A percentile compares a stretch with the other conserved stretches of the same genome.
These are phyloP conservation scores for Vaccinium darrowii DNA, from an alignment of 148 eudicot genomes.

Conservation along the genomic window DNA sequence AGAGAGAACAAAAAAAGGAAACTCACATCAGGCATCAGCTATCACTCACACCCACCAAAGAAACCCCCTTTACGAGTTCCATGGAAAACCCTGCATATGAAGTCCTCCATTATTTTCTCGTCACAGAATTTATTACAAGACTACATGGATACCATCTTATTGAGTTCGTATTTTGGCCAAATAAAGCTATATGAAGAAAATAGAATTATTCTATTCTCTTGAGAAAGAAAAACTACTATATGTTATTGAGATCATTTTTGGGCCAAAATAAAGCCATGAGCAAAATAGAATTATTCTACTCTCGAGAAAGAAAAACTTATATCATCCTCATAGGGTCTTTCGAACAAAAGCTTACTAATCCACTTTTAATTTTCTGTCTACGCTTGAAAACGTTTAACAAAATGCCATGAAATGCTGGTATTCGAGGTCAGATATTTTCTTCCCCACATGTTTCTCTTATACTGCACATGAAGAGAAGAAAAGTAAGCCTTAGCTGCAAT, in stretches of 20 bases:
- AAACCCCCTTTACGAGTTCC: not conserved
- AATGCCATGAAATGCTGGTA: no score
- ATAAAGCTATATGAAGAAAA: not conserved
- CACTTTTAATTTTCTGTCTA: no score
- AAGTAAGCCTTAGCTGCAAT: not conserved
- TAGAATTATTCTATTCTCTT: not conserved
- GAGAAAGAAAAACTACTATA: not conserved
- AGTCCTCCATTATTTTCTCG: not conserved
- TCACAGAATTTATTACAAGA: not conserved
- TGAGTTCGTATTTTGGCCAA: not conserved
- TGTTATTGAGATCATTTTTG: no score
- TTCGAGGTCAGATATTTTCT: slow-evolving; percentile 75
- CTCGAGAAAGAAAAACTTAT: no score
- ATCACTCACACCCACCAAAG: not conserved
- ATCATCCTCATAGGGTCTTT: no score
- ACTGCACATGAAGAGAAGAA: slow-evolving; percentile 36
- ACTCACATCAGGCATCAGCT: not conserved
- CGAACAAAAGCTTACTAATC: no score
- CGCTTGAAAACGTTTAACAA: no score
- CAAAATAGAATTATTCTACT: no score
- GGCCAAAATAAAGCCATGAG: no score
- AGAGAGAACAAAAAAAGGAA: not conserved
- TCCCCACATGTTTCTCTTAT: slow-evolving; percentile 88
- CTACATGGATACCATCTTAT: not conserved
- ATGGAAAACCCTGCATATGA: not conserved